Evolutionary conservation across 495 filamentous ascomycete genomes (phyloP), one percentile per base, ranked within the genome.

Genomic region (Paragyromitra xinjiangensis): DNA sequence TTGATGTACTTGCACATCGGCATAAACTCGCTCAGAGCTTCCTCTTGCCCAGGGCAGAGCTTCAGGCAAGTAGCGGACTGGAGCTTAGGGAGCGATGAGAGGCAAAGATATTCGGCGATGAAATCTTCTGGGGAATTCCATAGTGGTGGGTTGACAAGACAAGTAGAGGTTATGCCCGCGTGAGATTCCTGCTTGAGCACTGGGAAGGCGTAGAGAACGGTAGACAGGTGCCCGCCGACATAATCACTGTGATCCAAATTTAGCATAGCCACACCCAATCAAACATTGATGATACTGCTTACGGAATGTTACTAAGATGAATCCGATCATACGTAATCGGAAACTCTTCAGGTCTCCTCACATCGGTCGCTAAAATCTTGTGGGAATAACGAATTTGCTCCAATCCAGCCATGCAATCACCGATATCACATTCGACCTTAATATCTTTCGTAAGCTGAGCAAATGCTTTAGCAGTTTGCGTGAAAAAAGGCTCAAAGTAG

Each of bases 221-320:
- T 78, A 8, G 77, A 75, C 37, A 85, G 29, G 12, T 81, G 78
- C 4, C 84, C 84, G 19, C 84, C 84, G 42, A 83, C 55, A 68
- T 84, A 86, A 56, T 86, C 84, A 39, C 83, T 83, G n/a, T 37
- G 19, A 62, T 37, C 8, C 9, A 48, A 63, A 22, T 16, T 71
- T 34, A 71, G 56, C 22, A 48, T 40, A 63, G 12, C 6, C 6
- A 2, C 37, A 22, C 29, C 22, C 1, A 45, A 58, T 40, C 39
- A 12, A 50, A 24, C 2, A 48, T 12, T 16, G 37, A 22, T 53
- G 16, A n/a, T 22, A 59, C 40, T 42, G 82, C 83, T 77, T 82
- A 84, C 83, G 82, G 84, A 44, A 84, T 81, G 65, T 85, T 85
- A 69, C 81, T 84, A 40, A 84, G 68, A 68, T 85, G 83, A 22